A percentile compares a stretch with the other conserved stretches of the same genome.
Evolutionary conservation across 192 early-diverging fungal genomes (phyloP).

Genomic region (Backusella macrospora): DNA sequence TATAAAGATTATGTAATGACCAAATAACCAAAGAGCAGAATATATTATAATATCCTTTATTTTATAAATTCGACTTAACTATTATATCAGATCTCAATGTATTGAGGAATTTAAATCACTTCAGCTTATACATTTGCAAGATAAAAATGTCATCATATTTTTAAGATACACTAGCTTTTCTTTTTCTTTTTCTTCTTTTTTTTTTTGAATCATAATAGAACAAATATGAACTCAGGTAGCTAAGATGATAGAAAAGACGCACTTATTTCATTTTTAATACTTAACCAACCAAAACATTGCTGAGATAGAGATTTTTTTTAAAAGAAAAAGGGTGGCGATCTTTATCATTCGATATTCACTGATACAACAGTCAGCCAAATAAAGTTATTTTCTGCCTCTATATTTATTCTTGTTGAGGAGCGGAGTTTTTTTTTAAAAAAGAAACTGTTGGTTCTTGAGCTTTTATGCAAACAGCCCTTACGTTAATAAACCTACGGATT

Average conservation of each 20-base stretch:
- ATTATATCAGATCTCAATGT: too few species aligned
- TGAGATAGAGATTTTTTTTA: neutral
- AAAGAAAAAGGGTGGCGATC: neutral
- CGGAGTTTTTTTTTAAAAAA: neutral
- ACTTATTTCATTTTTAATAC: neutral
- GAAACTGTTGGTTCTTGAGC: slow-evolving; percentile 5
- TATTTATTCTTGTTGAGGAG: neutral
- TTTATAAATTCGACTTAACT: neutral
- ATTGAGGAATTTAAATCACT: too few species aligned
- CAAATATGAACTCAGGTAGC: too few species aligned
- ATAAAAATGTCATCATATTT: too few species aligned
- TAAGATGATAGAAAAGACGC: too few species aligned
- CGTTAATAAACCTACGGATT: neutral
- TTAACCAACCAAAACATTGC: neutral
- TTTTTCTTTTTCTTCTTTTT: too few species aligned
- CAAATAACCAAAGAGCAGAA: neutral
- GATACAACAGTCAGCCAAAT: neutral
- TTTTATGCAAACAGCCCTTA: neutral
- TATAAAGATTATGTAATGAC: neutral
- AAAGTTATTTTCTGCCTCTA: neutral
- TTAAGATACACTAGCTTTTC: too few species aligned
- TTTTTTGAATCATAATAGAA: too few species aligned
- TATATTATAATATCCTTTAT: neutral
- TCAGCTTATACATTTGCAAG: too few species aligned
- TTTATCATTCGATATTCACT: neutral